Base-by-base conservation (phyloP, 2,329 filamentous ascomycete species). In the Alternaria metachromatica region DNA sequence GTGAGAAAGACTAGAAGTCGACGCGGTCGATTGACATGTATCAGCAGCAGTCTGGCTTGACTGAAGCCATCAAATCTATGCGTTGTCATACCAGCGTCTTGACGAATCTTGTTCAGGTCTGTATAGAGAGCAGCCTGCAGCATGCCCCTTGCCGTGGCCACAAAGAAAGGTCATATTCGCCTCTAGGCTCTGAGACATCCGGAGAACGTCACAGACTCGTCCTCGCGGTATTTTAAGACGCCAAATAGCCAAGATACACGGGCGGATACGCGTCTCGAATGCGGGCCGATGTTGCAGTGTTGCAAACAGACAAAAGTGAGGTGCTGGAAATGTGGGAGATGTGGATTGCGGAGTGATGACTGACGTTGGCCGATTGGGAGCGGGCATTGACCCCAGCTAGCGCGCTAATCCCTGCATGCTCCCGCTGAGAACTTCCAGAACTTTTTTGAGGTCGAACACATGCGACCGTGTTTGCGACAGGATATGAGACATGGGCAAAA, bases 401-500 rank as follows among this genome's bases (percentile, higher is more conserved):
- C 55, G 37, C 37, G 9, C 15, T 50, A 18, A 68, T 60, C 69
- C 67, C 64, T 68, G 66, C 37, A 59, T 44, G 65, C 54, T 61
- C 64, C 64, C 63, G 68, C 62, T 64, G 25, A 59, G 65, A 70
- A 67, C 60, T 63, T 62, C 59, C 59, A 57, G 57, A 68, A 67
- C 67, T 70, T 73, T 60, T 71, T 70, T 54, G 62, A 62, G 61
- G 60, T 20, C 43, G 30, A 53, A 21, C 66, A 23, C 23, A 51
- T 58, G 55, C 58, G 44, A 59, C 25, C 43, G 33, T 46, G 45
- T 58, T 62, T 50, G 57, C 70, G 48, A 48, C 60, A 61, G 44
- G 51, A 28, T 30, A 56, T 63, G 51, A 60, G 62, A 54, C 26
- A 77, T 77, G 74, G 73, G 72, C 20, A 80, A 80, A 63, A 70